Percentiles rank a stretch among this genome's conserved stretches.
These are phyloP conservation scores for Podila verticillata DNA, from an alignment of 192 early-diverging fungal genomes.

Conservation along the genomic window DNA sequence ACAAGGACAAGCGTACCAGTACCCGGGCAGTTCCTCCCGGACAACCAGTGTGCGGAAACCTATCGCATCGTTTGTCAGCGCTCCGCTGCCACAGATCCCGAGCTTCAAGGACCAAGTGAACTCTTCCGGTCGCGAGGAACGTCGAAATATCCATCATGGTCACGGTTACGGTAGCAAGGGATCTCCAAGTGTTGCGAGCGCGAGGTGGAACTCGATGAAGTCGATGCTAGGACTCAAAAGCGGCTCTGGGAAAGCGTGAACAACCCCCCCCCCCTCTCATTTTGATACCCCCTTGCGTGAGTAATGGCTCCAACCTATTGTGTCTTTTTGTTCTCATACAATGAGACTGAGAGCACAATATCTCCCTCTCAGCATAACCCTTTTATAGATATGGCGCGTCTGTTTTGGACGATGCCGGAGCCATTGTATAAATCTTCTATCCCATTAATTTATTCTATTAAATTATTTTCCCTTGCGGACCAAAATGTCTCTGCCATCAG, in stretches of 20 bases:
- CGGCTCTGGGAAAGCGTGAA: not conserved
- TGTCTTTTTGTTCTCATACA: too few species aligned
- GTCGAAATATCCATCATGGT: not conserved
- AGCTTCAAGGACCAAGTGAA: not conserved
- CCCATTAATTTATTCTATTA: too few species aligned
- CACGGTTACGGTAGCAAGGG: not conserved
- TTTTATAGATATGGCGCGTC: too few species aligned
- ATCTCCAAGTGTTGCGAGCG: not conserved
- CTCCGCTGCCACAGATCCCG: not conserved
- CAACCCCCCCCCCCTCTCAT: too few species aligned
- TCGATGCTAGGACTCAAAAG: not conserved
- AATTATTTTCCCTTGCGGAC: too few species aligned
- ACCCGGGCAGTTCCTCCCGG: not conserved
- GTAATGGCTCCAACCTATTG: too few species aligned
- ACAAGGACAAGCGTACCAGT: not conserved
- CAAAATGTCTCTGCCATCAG: too few species aligned
- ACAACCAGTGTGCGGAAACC: not conserved
- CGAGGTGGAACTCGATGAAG: not conserved
- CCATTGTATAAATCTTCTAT: too few species aligned
- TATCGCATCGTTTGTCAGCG: not conserved
- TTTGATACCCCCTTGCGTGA: too few species aligned
- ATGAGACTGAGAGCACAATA: too few species aligned
- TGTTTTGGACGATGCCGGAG: too few species aligned
- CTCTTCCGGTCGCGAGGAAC: not conserved
- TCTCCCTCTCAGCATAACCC: too few species aligned